These are phyloP conservation scores for Bretziella fagacearum DNA, from an alignment of 2,329 filamentous ascomycete species.

Conservation along the genomic window DNA sequence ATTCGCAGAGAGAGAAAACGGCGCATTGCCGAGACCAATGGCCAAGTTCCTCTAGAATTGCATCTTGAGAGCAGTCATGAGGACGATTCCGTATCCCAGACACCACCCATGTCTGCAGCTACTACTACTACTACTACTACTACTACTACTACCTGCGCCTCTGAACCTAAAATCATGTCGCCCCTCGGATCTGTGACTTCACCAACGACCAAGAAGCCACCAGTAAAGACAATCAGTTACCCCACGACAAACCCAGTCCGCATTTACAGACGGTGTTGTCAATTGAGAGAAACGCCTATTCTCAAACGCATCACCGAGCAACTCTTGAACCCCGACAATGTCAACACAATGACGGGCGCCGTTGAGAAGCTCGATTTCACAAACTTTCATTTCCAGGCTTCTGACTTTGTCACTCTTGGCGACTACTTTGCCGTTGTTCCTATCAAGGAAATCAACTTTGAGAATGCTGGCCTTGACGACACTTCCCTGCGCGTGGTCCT, in stretches of 20 bases:
- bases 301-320: constrained; percentile 85
- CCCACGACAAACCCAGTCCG: constrained; percentile 83
- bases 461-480: constrained; percentile 74
- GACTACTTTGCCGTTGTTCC: constrained; percentile 92
- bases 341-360: constrained; percentile 49
- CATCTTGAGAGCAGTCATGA: constrained; percentile 34
- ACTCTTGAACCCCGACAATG: constrained; percentile 54
- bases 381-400: constrained; percentile 65
- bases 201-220: constrained; percentile 31
- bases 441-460: constrained; percentile 67
- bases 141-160: background rate
- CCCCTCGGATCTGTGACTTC: constrained; percentile 18
- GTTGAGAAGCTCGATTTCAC: constrained; percentile 71
- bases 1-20: constrained; percentile 81
- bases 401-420: constrained; percentile 72
- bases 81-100: constrained; percentile 14
- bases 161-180: background rate
- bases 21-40: constrained; percentile 72
- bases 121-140: background rate
- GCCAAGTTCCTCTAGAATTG: constrained; percentile 69
- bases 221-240: constrained; percentile 20
- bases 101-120: background rate
- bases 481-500: constrained; percentile 76
- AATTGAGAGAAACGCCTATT: constrained; percentile 80
- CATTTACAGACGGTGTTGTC: constrained; percentile 89